Conservation (phyloP, 331 rosid species). For the Dryas integrifolia region DNA sequence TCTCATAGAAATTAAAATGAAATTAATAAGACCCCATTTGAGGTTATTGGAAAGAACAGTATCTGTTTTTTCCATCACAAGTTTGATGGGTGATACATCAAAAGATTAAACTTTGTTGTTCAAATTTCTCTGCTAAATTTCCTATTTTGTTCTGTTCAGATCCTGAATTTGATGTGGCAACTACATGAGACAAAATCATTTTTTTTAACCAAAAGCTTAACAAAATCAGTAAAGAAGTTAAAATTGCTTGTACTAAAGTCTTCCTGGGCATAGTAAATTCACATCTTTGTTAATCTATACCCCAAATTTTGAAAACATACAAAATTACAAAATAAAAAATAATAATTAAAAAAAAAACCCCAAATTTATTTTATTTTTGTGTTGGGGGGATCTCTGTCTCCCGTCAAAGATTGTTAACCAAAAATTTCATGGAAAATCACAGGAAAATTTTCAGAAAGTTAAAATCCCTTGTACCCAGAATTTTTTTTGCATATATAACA, state of each 20-base stretch:
- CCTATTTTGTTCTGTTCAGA: neutral
- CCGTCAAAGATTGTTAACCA: neutral
- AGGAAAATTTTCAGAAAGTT: neutral
- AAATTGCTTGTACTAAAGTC: neutral
- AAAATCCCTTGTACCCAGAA: neutral
- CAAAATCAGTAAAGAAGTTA: neutral
- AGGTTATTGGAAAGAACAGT: neutral
- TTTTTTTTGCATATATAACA: neutral
- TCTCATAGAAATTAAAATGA: neutral
- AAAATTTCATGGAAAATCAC: neutral
- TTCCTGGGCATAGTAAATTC: neutral
- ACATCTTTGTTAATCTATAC: neutral
- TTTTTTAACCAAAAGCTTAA: neutral
- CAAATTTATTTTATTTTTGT: neutral
- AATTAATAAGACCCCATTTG: slow-evolving; percentile 1
- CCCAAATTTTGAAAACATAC: neutral
- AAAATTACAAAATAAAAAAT: neutral
- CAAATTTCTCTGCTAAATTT: neutral
- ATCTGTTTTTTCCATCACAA: neutral
- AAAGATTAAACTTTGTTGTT: neutral
- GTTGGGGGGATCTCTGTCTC: slow-evolving; percentile 1
- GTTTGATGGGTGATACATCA: neutral
- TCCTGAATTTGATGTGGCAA: slow-evolving; percentile 9
- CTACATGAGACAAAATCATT: neutral
- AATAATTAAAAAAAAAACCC: neutral